Evolutionary conservation across 2,329 filamentous ascomycete species (phyloP), one percentile per base, ranked within the genome.

Genomic region (Epichloe sibirici): DNA sequence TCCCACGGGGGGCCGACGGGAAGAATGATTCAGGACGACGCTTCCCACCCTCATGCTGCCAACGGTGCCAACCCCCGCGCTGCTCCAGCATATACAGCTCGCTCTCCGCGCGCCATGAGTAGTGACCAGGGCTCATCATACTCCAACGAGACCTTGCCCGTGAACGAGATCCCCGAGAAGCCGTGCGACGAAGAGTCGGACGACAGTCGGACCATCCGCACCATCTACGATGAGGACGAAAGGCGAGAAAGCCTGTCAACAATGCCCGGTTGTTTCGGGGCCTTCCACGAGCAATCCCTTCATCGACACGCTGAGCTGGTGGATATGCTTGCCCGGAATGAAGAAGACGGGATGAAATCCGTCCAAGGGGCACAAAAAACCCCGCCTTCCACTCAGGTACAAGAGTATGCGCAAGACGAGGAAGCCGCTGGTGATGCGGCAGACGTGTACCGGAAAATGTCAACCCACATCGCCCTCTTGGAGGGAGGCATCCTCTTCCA

Each of bases 401-500:
- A 51, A 25, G 65, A 67, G 8, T 55, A 40, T 37, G 44, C 53
- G 25, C 50, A 64, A 42, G 74, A 77, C 48, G 68, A 70, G 42
- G 72, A 76, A 51, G 65, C 72, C 53, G 56, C 62, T 0, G 69
- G 76, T 13, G 71, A 76, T 56, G 70, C 72, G 4, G 53, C 72
- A 5, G 53, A 65, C 8, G 67, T 74, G 6, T 75, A 78, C 65
- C 77, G 79, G 61, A 85, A 81, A 60, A 78, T 83, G 65, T 77
- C 85, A 3, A 73, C 88, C 59, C 86, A 90, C 66, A 88, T 87
- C 58, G 78, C 86, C 4, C 75, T 90, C 3, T 76, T 90, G 5
- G 86, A 90, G 66, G 83, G 85, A 53, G 86, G 86, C 55, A 90
- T 90, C 57, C 73, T 90, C 11, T 90, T 90, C 64, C 86, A 90